Conservation (phyloP, 1,284 basidiomycete genomes). For the Gomphus bonarii region DNA sequence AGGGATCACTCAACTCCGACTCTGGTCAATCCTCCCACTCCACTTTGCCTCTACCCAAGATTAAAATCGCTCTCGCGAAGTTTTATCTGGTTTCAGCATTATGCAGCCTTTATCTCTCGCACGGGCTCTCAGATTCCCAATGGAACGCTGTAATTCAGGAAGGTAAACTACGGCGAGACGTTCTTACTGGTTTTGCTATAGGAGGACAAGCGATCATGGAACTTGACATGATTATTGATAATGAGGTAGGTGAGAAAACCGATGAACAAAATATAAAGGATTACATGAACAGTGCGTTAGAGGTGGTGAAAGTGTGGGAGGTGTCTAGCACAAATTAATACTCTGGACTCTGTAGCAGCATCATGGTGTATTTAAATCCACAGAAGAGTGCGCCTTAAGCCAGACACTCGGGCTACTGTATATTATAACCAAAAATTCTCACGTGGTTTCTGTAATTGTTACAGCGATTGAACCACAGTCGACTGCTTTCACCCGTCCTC, state of each 20-base stretch:
- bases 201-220: not conserved
- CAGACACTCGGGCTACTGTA: conserved; percentile 11
- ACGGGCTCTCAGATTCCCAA: not conserved
- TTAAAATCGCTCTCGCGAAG: conserved; percentile 2
- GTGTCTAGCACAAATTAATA: not conserved
- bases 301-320: conserved; percentile 3
- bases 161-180: not conserved
- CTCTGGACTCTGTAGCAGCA: not conserved
- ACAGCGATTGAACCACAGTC: not conserved
- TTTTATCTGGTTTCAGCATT: conserved; percentile 6
- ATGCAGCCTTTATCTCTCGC: not conserved
- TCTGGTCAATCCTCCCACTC: not conserved
- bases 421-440: conserved; percentile 7
- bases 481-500: not conserved
- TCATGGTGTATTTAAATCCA: no score
- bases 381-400: not conserved
- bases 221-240: not conserved
- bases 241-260: not conserved
- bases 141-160: not conserved
- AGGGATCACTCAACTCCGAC: not conserved
- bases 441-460: conserved; percentile 8
- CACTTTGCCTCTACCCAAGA: not conserved
- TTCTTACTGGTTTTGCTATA: not conserved
- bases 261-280: not conserved
- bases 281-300: not conserved